These are phyloP conservation scores for Penicillium cataractarum DNA, from an alignment of 495 filamentous ascomycete genomes.

Conservation along the genomic window DNA sequence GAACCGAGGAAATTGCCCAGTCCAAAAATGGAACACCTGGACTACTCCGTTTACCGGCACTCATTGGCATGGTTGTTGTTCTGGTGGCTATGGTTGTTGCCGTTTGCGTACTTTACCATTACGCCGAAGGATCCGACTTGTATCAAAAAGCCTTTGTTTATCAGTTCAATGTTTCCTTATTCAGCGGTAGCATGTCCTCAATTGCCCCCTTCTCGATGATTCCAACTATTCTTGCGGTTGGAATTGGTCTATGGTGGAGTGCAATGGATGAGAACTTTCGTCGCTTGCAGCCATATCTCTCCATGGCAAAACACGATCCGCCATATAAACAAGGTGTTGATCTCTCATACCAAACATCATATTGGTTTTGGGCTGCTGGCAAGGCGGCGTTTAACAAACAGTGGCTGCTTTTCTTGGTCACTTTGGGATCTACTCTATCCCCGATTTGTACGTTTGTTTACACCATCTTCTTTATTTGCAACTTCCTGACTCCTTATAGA, in stretches of 20 bases:
- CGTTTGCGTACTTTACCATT: constrained; percentile 34
- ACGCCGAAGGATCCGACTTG: constrained; percentile 22
- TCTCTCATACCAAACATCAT: constrained; percentile 38
- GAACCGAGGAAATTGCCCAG: constrained; percentile 1
- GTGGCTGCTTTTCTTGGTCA: constrained; percentile 36
- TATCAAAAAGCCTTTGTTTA: constrained; percentile 41
- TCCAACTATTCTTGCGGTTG: constrained; percentile 35
- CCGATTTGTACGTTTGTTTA: constrained; percentile 37
- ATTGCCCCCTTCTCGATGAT: constrained; percentile 39
- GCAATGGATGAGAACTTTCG: constrained; percentile 39
- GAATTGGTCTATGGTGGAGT: constrained; percentile 43
- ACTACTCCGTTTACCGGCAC: constrained; percentile 27
- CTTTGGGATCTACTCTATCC: constrained; percentile 30
- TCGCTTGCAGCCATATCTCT: constrained; percentile 38
- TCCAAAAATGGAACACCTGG: constrained; percentile 24
- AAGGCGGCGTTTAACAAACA: constrained; percentile 36
- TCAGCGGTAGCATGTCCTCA: constrained; percentile 24
- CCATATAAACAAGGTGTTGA: constrained; percentile 16
- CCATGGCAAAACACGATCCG: constrained; percentile 28
- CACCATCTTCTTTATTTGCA: neutral
- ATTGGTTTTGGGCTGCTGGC: constrained; percentile 31
- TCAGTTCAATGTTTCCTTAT: constrained; percentile 28
- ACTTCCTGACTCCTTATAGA: constrained; percentile 20
- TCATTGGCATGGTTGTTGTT: constrained; percentile 18
- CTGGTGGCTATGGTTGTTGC: constrained; percentile 25